Base-by-base conservation (phyloP, 108 stramenopile genomes). In the Nitzschia sp. region DNA sequence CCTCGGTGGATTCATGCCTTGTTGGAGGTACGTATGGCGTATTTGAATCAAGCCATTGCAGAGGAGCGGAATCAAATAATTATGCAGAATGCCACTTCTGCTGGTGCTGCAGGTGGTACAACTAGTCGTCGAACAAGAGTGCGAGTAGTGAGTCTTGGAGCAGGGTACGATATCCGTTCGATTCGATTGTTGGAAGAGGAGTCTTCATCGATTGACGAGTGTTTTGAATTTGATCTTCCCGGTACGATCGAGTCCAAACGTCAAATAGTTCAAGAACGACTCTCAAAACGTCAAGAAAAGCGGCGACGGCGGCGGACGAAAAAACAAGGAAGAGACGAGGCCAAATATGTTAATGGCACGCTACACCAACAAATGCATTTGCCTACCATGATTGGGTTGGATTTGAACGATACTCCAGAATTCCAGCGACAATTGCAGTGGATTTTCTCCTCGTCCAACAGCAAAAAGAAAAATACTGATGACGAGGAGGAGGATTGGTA, bases 91-190 rank as follows among this genome's bases (percentile, higher is more conserved):
- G 8, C 56, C 56, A 31, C 15, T 4, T 3, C 22, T 5, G 17
- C 5, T 19, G n/a, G n/a, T n/a, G n/a, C n/a, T n/a, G n/a, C n/a
- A n/a, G n/a, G n/a, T n/a, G n/a, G n/a, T n/a, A n/a, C n/a, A n/a
- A n/a, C n/a, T n/a, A n/a, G n/a, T n/a, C 5, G 13, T n/a, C 4
- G 50, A 17, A n/a, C 13, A 5, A 52, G n/a, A 52, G 4, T 60
- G 6, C 59, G 59, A 3, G 5, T 60, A 4, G 22, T 60, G 13
- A 34, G 29, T 38, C 36, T 60, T 5, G 59, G 59, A 34, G 59
- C 59, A n/a, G 59, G 59, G 9, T 60, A 60, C 29, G 59, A 60
- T 34, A 15, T 38, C 4, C 59, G 59, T n/a, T 23, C 35, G 33
- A n/a, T 38, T 13, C 32, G 59, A 16, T 41, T 60, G n/a, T 23